Base-by-base conservation (phyloP, 1,284 basidiomycete genomes). In the Ceratobasidium sp. region DNA sequence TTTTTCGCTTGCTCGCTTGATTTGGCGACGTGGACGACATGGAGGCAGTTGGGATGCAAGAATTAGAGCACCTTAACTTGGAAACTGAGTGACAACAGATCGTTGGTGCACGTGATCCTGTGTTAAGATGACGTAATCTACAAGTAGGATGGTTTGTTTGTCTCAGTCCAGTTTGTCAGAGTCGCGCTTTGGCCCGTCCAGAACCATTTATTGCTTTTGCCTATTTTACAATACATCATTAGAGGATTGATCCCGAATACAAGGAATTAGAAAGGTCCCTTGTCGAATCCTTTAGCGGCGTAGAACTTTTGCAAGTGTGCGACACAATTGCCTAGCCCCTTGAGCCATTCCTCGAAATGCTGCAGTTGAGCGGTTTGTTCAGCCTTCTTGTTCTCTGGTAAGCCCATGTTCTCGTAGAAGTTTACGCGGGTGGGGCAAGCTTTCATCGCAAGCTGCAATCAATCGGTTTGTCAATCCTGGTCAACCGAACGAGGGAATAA, bases 351-450 rank as follows among this genome's bases (percentile, higher is more conserved):
- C 7, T 40, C 38, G 17, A 8, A 40, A 40, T 40, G 17, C 17
- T 40, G 17, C 8, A 40, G 17, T 40, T 17, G 8, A 8, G 7
- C 7, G 38, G 7, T 8, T 8, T 40, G 17, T 17, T 17, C 38
- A 7, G 8, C 38, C 38, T 40, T 40, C 38, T 40, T 17, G 38
- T 83, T 82, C 71, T 87, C 81, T 1, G 91, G 82, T 52, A 87
- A 83, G 22, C 92, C 92, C 54, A 99, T 86, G 79, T 97, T 98
- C 53, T 83, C 82, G 79, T 95, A 98, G 80, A 99, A 96, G 74
- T 89, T 89, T 17, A 84, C 86, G 70, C 96, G 92, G 80, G 93
- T 93, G 0, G 96, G 96, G 81, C 95, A 98, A 0, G 96, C 94
- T 77, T 92, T 97, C 93, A 99, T 94, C 4, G 96, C 96, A 53